Evolutionary conservation across 371 early-diverging fungal genomes (phyloP).

Genomic region (Mucor indicus): DNA sequence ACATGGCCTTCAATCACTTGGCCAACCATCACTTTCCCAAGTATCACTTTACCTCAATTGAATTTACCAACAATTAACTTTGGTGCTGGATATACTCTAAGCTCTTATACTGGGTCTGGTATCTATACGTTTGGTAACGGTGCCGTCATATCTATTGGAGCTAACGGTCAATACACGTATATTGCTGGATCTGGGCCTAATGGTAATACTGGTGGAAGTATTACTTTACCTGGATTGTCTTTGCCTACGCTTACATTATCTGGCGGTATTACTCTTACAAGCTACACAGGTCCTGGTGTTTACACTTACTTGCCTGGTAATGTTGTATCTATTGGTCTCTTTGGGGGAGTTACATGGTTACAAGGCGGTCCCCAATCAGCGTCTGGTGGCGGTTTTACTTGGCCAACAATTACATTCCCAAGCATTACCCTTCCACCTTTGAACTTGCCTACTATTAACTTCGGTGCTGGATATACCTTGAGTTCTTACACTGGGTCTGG

Average conservation of each 20-base stretch:
- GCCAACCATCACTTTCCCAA: neutral
- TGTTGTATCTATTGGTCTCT: neutral
- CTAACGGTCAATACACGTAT: neutral
- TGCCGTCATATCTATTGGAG: neutral
- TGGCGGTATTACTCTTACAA: neutral
- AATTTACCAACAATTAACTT: neutral
- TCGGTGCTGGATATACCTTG: too few species aligned
- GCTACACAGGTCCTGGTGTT: conserved; percentile 1
- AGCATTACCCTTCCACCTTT: too few species aligned
- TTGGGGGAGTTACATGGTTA: neutral
- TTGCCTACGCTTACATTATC: neutral
- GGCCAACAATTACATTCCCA: too few species aligned
- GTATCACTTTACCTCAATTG: conserved; percentile 1
- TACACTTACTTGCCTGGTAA: conserved; percentile 1
- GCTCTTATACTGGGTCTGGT: too few species aligned
- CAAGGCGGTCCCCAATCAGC: too few species aligned
- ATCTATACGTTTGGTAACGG: too few species aligned
- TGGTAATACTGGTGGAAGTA: neutral
- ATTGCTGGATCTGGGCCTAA: neutral
- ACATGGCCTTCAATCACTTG: neutral
- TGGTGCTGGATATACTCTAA: too few species aligned
- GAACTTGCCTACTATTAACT: too few species aligned
- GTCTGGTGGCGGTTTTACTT: too few species aligned
- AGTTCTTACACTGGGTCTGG: too few species aligned
- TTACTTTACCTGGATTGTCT: neutral